These are phyloP conservation scores for Coelastrella sp. DNA, from an alignment of 139 green algal genomes.

Conservation along the genomic window DNA sequence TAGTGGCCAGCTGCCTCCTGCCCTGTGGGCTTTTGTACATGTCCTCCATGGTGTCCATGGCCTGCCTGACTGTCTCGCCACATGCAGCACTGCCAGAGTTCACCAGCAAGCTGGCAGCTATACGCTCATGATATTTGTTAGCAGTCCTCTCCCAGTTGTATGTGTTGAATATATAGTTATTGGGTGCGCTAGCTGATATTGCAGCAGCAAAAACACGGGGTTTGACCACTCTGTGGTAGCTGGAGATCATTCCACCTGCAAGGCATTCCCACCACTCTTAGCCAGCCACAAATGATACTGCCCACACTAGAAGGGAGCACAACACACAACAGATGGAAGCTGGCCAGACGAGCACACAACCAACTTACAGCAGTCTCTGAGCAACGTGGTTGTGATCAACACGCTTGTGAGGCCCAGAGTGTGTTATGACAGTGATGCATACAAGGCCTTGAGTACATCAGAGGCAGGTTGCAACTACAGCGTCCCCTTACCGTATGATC, in stretches of 20 bases:
- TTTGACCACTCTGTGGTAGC: conserved; percentile 21
- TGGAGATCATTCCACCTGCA: conserved; percentile 22
- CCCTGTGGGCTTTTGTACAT: neutral
- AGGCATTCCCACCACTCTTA: neutral
- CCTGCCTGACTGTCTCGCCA: neutral
- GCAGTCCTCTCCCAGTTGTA: neutral
- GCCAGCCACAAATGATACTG: neutral
- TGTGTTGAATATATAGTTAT: neutral
- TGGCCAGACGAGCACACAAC: no score
- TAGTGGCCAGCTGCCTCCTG: neutral
- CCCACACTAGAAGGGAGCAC: neutral
- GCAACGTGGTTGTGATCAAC: no score
- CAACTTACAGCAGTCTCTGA: no score
- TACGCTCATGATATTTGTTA: neutral
- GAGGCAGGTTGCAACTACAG: no score
- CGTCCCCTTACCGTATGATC: neutral
- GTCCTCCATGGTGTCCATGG: neutral
- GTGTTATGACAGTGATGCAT: no score
- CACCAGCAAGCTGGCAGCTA: neutral
- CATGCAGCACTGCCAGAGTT: neutral
- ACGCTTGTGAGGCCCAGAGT: no score
- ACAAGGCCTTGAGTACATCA: neutral
- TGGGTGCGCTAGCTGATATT: neutral
- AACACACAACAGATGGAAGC: neutral
- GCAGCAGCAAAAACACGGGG: conserved; percentile 24